A percentile compares a stretch with the other conserved stretches of the same genome.
Evolutionary conservation across 495 filamentous ascomycete genomes (phyloP).

Genomic region (Baudoinia panamericana): DNA sequence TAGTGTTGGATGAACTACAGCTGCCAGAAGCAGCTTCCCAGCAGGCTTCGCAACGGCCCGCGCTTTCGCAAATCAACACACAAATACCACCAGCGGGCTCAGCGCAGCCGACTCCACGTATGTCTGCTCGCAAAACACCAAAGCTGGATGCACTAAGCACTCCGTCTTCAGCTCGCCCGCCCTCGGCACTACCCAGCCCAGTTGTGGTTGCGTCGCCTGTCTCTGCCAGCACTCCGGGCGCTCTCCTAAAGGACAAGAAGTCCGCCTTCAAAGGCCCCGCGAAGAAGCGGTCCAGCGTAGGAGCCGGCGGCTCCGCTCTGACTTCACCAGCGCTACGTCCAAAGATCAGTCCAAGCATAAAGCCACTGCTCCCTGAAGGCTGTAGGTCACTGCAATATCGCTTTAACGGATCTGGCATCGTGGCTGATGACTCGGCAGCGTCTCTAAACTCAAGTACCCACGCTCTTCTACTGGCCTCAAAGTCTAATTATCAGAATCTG

Average conservation of each 20-base stretch:
- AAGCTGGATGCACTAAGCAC: constrained; percentile 26
- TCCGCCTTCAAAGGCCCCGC: constrained; percentile 23
- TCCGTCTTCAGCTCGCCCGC: constrained; percentile 8
- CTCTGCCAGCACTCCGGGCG: constrained; percentile 12
- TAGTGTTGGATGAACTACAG: constrained; percentile 25
- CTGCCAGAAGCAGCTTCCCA: constrained; percentile 28
- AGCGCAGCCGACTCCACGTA: constrained; percentile 24
- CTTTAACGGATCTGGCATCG: not conserved
- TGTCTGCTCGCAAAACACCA: constrained; percentile 26
- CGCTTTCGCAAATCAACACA: constrained; percentile 19
- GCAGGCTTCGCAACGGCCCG: constrained; percentile 9
- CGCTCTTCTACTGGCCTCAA: constrained; percentile 74
- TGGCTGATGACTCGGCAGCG: constrained; percentile 19
- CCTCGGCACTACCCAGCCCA: constrained; percentile 20
- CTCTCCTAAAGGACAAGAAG: constrained; percentile 19
- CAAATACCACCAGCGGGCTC: not conserved
- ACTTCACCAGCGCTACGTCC: constrained; percentile 75
- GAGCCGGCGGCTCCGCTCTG: constrained; percentile 52
- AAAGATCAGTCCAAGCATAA: constrained; percentile 87
- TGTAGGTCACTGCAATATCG: constrained; percentile 35
- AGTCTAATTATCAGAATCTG: constrained; percentile 97
- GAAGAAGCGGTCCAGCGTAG: constrained; percentile 58
- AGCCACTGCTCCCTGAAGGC: constrained; percentile 70
- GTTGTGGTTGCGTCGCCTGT: constrained; percentile 6
- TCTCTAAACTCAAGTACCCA: constrained; percentile 55